phyloP scores from a whole-genome alignment of 1,284 basidiomycete genomes.

The Ustilago lituana region DNA sequence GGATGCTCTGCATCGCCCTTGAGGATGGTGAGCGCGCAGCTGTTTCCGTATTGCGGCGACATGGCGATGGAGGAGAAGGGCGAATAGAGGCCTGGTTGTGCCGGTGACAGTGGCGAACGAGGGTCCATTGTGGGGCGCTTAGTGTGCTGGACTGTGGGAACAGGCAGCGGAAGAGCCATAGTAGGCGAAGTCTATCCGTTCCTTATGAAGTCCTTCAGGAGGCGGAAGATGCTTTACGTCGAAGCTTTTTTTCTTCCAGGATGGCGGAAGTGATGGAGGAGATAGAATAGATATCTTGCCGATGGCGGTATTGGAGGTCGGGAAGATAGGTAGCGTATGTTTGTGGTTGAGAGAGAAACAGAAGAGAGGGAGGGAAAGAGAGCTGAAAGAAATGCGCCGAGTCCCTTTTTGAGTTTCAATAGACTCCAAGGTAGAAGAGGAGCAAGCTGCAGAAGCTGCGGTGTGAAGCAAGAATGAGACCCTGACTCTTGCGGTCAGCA shows the following conservation, averaged over 20 bases:
- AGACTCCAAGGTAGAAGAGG: no score
- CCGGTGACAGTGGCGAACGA: constrained; percentile 10
- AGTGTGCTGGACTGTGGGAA: constrained; percentile 9
- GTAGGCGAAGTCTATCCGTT: constrained; percentile 4
- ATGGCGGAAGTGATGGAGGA: constrained; percentile 1
- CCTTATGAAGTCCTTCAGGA: no score
- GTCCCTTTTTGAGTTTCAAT: background rate
- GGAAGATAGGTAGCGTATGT: no score
- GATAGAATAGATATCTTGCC: no score
- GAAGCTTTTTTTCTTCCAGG: no score
- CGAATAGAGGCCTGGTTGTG: constrained; percentile 10
- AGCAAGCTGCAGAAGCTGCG: background rate
- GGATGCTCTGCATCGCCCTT: constrained; percentile 32
- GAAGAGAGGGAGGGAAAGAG: background rate
- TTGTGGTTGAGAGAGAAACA: no score
- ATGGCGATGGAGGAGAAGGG: constrained; percentile 18
- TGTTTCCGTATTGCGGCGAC: constrained; percentile 18
- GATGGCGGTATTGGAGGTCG: no score
- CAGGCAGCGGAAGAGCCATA: constrained; percentile 41
- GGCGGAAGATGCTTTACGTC: no score
- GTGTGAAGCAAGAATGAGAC: no score
- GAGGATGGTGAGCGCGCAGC: constrained; percentile 49
- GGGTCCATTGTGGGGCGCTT: constrained; percentile 9
- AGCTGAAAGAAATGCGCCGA: no score
- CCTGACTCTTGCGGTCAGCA: no score